Base-by-base conservation (phyloP, 352 stramenopile species). In the Pythium aristosporum region DNA sequence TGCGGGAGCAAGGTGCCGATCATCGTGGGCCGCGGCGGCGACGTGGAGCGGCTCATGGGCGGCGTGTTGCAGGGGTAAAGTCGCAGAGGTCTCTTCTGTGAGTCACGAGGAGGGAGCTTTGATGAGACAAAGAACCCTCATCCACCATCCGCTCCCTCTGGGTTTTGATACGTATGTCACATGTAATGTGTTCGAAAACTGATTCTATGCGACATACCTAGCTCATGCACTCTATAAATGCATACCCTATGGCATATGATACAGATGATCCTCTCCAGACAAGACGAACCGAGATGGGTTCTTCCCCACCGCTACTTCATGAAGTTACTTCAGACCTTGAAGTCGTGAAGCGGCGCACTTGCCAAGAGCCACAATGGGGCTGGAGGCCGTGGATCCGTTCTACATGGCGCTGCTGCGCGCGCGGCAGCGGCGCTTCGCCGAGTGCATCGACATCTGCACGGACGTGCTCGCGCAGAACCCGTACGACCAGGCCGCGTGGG, bases 401-500 rank as follows among this genome's bases (percentile, higher is more conserved):
- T 97, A 88, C 72, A 73, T 95, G 75, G 89, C 87, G 61, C 69
- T 95, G 53, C 74, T 92, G 62, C 85, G 87, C 34, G 75, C 76
- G 21, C 82, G 87, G 15, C 80, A 95, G 68, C 76, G 88, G 32
- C 79, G 89, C 37, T 95, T 91, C 61, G 70, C 74, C 28, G 88
- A 96, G 61, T 94, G 85, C 57, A 80, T 92, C 21, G 80, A 88
- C 53, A 73, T 96, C 21, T 97, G 89, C 75, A 89, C 71, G 5
- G 83, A 90, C 32, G 84, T 97, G 61, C 71, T 97, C 25, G 72
- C 78, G 11, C 71, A 84, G 39, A 97, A 96, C 51, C 89, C 89
- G 54, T 93, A 95, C 65, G 89, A 96, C 62, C 61, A 92, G 81
- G 90, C 89, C 3, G 87, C 81, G 25, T 98, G 92, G 91, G 80